These are phyloP conservation scores for Lupinus albus DNA, from an alignment of 306 rosid genomes.

Conservation along the genomic window DNA sequence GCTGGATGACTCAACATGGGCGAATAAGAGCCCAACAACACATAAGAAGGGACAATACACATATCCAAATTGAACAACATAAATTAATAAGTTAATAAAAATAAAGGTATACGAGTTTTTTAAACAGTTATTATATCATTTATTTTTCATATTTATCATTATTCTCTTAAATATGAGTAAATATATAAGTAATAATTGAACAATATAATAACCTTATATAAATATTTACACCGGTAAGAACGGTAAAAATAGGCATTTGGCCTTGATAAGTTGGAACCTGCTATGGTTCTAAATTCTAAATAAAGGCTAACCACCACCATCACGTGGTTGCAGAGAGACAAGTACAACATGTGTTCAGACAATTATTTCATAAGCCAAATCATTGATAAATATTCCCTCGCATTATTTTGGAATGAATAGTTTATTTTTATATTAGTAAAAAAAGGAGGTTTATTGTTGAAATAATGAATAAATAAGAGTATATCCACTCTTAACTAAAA, in stretches of 20 bases:
- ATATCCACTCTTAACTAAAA: no score
- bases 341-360: slow-evolving; percentile 37
- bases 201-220: no score
- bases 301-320: slow-evolving; percentile 10
- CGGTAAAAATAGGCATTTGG: slow-evolving; percentile 31
- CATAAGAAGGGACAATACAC: slow-evolving; percentile 27
- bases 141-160: no score
- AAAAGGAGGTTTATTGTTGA: no score
- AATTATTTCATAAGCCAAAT: slow-evolving; percentile 33
- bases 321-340: slow-evolving; percentile 48
- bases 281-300: neutral
- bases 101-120: no score
- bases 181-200: no score
- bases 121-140: no score
- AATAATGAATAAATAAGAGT: no score
- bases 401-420: neutral
- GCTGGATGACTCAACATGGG: neutral
- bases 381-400: slow-evolving; percentile 32
- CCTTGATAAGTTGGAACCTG: slow-evolving; percentile 2
- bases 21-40: slow-evolving; percentile 8
- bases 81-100: neutral
- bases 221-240: no score
- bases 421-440: no score
- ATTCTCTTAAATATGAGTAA: no score
- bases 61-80: slow-evolving; percentile 18